phyloP scores from a whole-genome alignment of 805 yeast genomes.

The Starmerella sirachaensis region DNA sequence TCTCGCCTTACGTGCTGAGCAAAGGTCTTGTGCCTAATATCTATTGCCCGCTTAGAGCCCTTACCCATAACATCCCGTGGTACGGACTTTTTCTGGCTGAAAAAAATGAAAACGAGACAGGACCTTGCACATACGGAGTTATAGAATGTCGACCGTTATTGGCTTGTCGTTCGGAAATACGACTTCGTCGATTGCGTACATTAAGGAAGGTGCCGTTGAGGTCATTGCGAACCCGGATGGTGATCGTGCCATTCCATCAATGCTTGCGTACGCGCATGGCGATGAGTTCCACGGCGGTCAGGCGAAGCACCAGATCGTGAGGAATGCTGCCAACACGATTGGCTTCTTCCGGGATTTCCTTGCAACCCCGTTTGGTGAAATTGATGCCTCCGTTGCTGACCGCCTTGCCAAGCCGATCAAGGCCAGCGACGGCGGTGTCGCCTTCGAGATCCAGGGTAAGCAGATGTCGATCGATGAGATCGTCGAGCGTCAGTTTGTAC shows the following conservation, averaged over 20 bases:
- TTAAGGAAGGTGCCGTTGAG: constrained; percentile 80
- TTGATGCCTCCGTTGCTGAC: constrained; percentile 53
- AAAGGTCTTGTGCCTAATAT: too few relatives aligned
- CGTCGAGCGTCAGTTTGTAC: constrained; percentile 68
- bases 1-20: too few relatives aligned
- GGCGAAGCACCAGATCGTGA: constrained; percentile 80
- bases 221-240: constrained; percentile 99
- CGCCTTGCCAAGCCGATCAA: constrained; percentile 58
- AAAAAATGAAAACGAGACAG: too few relatives aligned
- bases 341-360: constrained; percentile 87
- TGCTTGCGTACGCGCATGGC: constrained; percentile 77
- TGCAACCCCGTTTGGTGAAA: constrained; percentile 59
- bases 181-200: constrained; percentile 78
- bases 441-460: constrained; percentile 38
- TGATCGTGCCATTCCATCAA: constrained; percentile 92
- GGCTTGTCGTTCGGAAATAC: constrained; percentile 97
- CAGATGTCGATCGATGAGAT: constrained; percentile 62
- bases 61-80: too few relatives aligned
- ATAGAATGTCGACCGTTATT: constrained; percentile 44
- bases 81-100: too few relatives aligned
- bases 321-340: constrained; percentile 80
- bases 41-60: too few relatives aligned
- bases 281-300: constrained; percentile 98
- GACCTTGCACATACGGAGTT: too few relatives aligned
- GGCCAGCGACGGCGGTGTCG: constrained; percentile 47